A percentile compares a stretch with the other conserved stretches of the same genome.
Evolutionary conservation across 352 stramenopile species (phyloP).

Genomic region (Phytophthora europaea): DNA sequence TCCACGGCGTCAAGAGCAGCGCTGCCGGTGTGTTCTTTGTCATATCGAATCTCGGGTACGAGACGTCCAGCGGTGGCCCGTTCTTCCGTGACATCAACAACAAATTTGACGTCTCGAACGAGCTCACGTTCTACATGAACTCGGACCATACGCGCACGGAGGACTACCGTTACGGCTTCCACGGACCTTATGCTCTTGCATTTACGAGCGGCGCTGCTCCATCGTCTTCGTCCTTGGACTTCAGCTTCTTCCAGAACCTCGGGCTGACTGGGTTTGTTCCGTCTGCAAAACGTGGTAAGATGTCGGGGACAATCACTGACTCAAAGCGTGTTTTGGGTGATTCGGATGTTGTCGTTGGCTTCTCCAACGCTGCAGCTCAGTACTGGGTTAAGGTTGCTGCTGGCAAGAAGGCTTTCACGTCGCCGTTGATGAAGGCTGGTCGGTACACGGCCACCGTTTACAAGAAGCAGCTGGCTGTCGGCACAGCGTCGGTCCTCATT

Average conservation of each 20-base stretch:
- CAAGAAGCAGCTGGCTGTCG: slow-evolving; percentile 60
- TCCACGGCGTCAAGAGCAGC: slow-evolving; percentile 50
- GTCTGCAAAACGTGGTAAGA: slow-evolving; percentile 36
- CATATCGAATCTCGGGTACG: slow-evolving; percentile 56
- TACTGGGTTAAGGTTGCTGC: slow-evolving; percentile 50
- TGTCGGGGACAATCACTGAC: slow-evolving; percentile 50
- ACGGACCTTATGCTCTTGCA: slow-evolving; percentile 56
- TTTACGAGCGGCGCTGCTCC: slow-evolving; percentile 48
- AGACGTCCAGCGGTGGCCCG: slow-evolving; percentile 53
- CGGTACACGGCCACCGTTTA: slow-evolving; percentile 57
- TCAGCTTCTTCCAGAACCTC: slow-evolving; percentile 56
- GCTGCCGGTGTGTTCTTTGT: slow-evolving; percentile 60
- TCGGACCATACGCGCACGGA: slow-evolving; percentile 67
- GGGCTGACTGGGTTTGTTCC: slow-evolving; percentile 51
- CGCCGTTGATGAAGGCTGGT: slow-evolving; percentile 53
- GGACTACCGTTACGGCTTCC: slow-evolving; percentile 63
- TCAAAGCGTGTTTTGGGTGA: slow-evolving; percentile 27
- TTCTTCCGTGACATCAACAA: slow-evolving; percentile 73
- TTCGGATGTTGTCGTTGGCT: slow-evolving; percentile 45
- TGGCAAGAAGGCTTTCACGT: slow-evolving; percentile 44
- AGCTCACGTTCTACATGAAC: slow-evolving; percentile 70
- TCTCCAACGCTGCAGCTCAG: slow-evolving; percentile 51
- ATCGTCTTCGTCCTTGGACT: slow-evolving; percentile 35
- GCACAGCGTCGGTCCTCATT: slow-evolving; percentile 35
- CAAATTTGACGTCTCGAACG: slow-evolving; percentile 54